Base-by-base conservation (phyloP, 1,284 basidiomycete species). In the Apiotrichum domesticum region DNA sequence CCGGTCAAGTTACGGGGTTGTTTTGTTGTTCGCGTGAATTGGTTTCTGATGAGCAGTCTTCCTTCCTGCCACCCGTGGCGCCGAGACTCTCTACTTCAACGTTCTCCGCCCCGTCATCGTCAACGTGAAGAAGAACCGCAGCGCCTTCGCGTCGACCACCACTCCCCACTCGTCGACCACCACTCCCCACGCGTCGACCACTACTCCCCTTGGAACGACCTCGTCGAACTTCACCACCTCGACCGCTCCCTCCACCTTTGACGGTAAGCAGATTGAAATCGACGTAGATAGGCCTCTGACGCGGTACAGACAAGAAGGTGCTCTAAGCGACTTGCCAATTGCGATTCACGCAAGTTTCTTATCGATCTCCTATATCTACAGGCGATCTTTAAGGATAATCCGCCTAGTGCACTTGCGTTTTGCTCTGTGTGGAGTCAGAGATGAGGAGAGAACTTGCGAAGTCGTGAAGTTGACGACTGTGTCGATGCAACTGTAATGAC, bases 41-140 rank as follows among this genome's bases (percentile, higher is more conserved):
- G 5, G 4, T 8, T 14, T 40, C 33, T 49, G 29, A 48, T 37
- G 21, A 39, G n/a, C 46, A 73, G 70, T 73, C 62, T 69, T 70
- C 66, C 75, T 77, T 66, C 72, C 75, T 55, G 68, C 68, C 52
- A 71, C 66, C 46, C 71, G 88, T 84, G 88, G 88, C 64, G 88
- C 88, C 40, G 85, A 87, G 81, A 77, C 78, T 49, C 79, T 85
- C 34, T 90, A 90, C 77, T 73, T 80, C 69, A 79, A 78, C 65
- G 78, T 86, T 54, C 76, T 90, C 73, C 87, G 87, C 73, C 87
- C 87, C 46, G 76, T 87, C 50, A 78, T 88, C 61, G 76, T 79
- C 63, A 85, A 72, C 65, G 47, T 65, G 60, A 72, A 72, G 62
- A 21, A 21, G 21, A 21, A 21, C 21, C 41, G n/a, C 10, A 42